Percentiles rank a stretch among this genome's conserved stretches.
phyloP scores from a whole-genome alignment of 306 rosid species.

The Casuarina cunninghamiana region DNA sequence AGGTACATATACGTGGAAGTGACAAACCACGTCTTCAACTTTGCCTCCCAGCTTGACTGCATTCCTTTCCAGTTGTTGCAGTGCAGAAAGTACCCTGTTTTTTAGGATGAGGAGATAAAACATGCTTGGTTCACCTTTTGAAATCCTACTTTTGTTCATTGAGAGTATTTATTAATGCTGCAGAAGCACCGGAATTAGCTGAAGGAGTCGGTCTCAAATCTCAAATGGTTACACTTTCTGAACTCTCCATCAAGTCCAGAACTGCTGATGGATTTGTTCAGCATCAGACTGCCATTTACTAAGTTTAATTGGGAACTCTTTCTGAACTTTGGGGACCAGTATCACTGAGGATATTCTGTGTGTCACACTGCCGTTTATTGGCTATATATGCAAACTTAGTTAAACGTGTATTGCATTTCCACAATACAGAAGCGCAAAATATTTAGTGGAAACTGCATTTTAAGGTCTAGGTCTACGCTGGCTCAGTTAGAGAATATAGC shows the following conservation, averaged over 20 bases:
- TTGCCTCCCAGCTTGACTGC: conserved; percentile 28
- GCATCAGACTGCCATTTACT: too few species aligned
- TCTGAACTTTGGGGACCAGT: not conserved
- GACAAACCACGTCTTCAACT: conserved; percentile 9
- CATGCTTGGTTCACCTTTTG: conserved; percentile 10
- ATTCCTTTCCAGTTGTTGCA: conserved; percentile 4
- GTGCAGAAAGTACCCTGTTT: conserved; percentile 3
- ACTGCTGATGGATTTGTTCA: not conserved
- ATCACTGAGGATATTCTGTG: too few species aligned
- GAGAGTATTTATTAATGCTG: conserved; percentile 12
- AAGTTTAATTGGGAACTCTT: not conserved
- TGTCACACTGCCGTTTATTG: too few species aligned
- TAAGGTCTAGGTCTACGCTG: not conserved
- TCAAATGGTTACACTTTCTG: conserved; percentile 2
- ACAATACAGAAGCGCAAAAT: not conserved
- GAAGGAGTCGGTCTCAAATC: conserved; percentile 23
- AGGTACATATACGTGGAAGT: not conserved
- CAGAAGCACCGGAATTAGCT: not conserved
- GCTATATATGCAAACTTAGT: too few species aligned
- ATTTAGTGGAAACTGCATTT: not conserved
- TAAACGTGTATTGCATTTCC: not conserved
- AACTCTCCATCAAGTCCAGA: not conserved
- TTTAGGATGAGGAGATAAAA: not conserved
- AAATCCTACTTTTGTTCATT: conserved; percentile 1
- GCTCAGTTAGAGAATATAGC: not conserved